Percentiles rank a stretch among this genome's conserved stretches.
These are phyloP conservation scores for Aspergillus asperescens DNA, from an alignment of 495 filamentous ascomycete species.

Conservation along the genomic window DNA sequence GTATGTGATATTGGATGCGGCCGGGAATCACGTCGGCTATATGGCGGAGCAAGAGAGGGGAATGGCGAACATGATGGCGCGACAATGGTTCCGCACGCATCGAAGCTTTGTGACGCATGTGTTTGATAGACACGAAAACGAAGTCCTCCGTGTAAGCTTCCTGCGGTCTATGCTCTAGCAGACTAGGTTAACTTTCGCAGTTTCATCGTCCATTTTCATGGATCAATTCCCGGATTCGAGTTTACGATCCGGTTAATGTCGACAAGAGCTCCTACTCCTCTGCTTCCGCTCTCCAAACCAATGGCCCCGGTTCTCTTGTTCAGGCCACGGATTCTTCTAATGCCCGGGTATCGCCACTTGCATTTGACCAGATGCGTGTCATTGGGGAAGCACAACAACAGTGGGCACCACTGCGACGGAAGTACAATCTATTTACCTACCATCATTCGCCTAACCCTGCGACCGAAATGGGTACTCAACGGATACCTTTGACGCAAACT, in stretches of 20 bases:
- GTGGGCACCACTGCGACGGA: constrained; percentile 61
- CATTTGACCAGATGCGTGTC: constrained; percentile 54
- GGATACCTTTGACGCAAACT: constrained; percentile 39
- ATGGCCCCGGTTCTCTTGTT: constrained; percentile 37
- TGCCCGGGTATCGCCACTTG: constrained; percentile 47
- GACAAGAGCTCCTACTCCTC: constrained; percentile 25
- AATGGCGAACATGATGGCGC: constrained; percentile 50
- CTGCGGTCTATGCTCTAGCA: not conserved
- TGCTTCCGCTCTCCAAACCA: constrained; percentile 41
- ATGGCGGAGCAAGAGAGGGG: constrained; percentile 64
- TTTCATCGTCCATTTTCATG: constrained; percentile 66
- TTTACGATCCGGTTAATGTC: constrained; percentile 54
- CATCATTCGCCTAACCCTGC: constrained; percentile 31
- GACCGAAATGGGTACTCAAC: constrained; percentile 34
- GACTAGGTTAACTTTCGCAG: constrained; percentile 20
- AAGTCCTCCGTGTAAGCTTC: constrained; percentile 52
- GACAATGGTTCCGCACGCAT: constrained; percentile 63
- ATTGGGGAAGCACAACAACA: constrained; percentile 65
- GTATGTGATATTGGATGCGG: constrained; percentile 67
- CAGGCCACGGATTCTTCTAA: constrained; percentile 35
- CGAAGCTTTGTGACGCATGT: constrained; percentile 66
- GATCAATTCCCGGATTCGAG: constrained; percentile 59
- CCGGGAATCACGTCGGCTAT: constrained; percentile 62
- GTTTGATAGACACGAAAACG: constrained; percentile 59
- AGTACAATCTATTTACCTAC: constrained; percentile 63